phyloP scores from a whole-genome alignment of 768 basidiomycete genomes.

The Mycena rebaudengoi region DNA sequence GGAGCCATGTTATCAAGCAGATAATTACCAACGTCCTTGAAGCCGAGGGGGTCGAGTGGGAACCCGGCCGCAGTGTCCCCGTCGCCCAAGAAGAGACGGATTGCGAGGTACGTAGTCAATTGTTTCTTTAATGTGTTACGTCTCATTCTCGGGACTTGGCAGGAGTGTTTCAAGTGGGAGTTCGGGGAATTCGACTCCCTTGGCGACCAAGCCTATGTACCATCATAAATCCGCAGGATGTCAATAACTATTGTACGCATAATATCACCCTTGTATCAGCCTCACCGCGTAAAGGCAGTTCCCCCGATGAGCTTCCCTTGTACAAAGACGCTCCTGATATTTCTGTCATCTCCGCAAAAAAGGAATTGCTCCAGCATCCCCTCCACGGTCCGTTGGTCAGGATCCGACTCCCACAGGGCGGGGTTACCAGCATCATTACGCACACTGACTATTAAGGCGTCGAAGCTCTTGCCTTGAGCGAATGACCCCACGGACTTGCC shows the following conservation, averaged over 20 bases:
- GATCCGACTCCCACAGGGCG: not conserved
- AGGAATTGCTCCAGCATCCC: not conserved
- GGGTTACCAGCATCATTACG: not conserved
- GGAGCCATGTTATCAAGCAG: constrained; percentile 77
- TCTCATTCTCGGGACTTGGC: not conserved
- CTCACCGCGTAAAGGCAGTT: constrained; percentile 39
- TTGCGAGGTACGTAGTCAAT: constrained; percentile 62
- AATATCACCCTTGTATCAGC: not conserved
- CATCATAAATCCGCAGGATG: not conserved
- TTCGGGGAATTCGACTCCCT: constrained; percentile 60
- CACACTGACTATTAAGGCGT: not conserved
- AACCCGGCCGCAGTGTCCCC: constrained; percentile 60
- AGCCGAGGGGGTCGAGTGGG: constrained; percentile 61
- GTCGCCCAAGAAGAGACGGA: constrained; percentile 65
- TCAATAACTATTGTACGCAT: not conserved
- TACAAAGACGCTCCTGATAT: not conserved
- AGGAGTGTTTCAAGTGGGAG: constrained; percentile 87
- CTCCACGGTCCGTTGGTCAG: not conserved
- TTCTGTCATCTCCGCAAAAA: not conserved
- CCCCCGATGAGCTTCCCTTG: constrained; percentile 69
- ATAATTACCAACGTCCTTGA: constrained; percentile 72
- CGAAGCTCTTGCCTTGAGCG: not conserved
- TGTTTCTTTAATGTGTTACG: not conserved
- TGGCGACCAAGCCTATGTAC: not conserved
- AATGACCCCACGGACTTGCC: not conserved